phyloP scores from a whole-genome alignment of 257 asterid species.

The Leptodermis oblonga region DNA sequence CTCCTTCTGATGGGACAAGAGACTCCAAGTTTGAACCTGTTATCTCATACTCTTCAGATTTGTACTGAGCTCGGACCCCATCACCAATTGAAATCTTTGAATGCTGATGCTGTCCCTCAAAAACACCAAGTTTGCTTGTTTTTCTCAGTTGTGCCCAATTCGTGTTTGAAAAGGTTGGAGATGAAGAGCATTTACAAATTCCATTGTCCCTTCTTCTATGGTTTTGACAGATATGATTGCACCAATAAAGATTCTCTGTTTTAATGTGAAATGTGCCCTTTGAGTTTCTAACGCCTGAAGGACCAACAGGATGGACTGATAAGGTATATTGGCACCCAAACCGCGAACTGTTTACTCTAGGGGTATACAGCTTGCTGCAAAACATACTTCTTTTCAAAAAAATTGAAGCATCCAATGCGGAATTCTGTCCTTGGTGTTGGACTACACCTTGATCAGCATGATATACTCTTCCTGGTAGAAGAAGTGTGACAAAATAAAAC shows the following conservation, averaged over 20 bases:
- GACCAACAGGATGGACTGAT: conserved; percentile 30
- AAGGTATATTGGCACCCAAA: conserved; percentile 22
- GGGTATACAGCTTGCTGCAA: conserved; percentile 28
- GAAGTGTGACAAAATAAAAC: conserved; percentile 16
- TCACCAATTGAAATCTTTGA: conserved; percentile 40
- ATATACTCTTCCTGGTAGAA: conserved; percentile 34
- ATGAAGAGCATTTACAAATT: conserved; percentile 34
- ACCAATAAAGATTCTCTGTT: conserved; percentile 24
- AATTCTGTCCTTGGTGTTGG: conserved; percentile 34
- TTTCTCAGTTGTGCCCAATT: conserved; percentile 41
- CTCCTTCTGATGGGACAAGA: conserved; percentile 48
- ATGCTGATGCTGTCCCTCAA: conserved; percentile 32
- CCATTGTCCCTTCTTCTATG: conserved; percentile 35
- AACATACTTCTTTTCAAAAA: conserved; percentile 27
- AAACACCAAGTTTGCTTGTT: conserved; percentile 37
- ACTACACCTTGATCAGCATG: conserved; percentile 38
- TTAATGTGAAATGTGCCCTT: conserved; percentile 23
- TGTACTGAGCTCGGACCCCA: conserved; percentile 67
- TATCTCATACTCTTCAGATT: conserved; percentile 72
- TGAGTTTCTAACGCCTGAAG: conserved; percentile 26
- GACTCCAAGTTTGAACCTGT: conserved; percentile 46
- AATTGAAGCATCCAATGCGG: conserved; percentile 27
- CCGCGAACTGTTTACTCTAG: conserved; percentile 31
- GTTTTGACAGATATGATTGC: conserved; percentile 28
- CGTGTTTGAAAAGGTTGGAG: conserved; percentile 30